Conservation (phyloP, 805 yeast genomes). For the Barnettozyma vustinii region DNA sequence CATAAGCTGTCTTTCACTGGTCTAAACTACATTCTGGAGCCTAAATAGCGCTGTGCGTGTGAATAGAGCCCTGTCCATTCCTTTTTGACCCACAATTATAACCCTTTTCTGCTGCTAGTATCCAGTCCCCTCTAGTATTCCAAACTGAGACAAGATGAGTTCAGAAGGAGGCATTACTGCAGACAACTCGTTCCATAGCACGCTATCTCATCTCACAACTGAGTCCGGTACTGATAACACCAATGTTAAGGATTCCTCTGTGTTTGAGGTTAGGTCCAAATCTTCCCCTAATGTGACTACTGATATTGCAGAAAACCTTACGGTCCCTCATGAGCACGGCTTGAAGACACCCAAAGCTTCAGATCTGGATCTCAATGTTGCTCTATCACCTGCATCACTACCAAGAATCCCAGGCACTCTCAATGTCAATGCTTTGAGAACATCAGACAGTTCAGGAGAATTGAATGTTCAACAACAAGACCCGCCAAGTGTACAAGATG, state of each 20-base stretch:
- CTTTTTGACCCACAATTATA: not conserved
- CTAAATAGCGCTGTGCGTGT: not conserved
- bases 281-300: not conserved
- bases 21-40: not conserved
- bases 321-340: not conserved
- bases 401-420: constrained; percentile 44
- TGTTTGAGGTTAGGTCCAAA: not conserved
- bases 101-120: not conserved
- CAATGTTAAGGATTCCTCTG: not conserved
- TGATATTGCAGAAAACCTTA: not conserved
- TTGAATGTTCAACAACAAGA: not conserved
- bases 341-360: constrained; percentile 17
- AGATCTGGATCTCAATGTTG: constrained; percentile 4
- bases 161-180: constrained; percentile 3
- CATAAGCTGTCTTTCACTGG: not conserved
- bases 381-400: constrained; percentile 25
- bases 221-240: not conserved
- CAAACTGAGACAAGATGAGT: not conserved
- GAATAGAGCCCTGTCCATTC: constrained; percentile 7
- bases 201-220: constrained; percentile 1
- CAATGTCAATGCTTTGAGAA: constrained; percentile 40
- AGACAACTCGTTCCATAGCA: constrained; percentile 9
- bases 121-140: not conserved
- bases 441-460: constrained; percentile 10
- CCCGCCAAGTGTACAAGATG: not conserved